Percentiles rank a stretch among this genome's conserved stretches.
These are phyloP conservation scores for Candida sp. DNA, from an alignment of 1,139 yeast species.

Conservation along the genomic window DNA sequence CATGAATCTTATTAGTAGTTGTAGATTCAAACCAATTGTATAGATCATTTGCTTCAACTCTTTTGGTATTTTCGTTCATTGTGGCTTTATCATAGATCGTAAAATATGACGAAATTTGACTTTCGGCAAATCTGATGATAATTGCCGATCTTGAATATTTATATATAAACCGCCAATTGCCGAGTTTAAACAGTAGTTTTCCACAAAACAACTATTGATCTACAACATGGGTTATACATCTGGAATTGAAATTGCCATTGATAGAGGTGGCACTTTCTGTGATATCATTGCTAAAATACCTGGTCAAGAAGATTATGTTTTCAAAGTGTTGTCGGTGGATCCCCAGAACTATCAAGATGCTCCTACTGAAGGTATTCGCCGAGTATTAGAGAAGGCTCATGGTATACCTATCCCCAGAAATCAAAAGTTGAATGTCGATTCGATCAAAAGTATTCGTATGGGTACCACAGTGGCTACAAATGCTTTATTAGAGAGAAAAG, in stretches of 20 bases:
- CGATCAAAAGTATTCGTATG: conserved; percentile 32
- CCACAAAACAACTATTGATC: too few relatives aligned
- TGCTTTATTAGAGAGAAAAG: conserved; percentile 46
- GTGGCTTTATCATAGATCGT: too few relatives aligned
- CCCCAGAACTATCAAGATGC: conserved; percentile 87
- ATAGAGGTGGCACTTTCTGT: conserved; percentile 87
- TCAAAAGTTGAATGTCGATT: conserved; percentile 25
- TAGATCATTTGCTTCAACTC: too few relatives aligned
- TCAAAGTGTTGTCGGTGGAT: conserved; percentile 80
- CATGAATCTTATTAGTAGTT: too few relatives aligned
- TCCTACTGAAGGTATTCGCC: conserved; percentile 85
- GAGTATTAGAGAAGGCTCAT: conserved; percentile 62
- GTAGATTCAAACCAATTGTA: too few relatives aligned
- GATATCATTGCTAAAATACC: conserved; percentile 64
- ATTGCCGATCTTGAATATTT: too few relatives aligned
- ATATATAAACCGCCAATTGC: too few relatives aligned
- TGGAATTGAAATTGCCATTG: conserved; percentile 32
- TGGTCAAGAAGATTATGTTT: conserved; percentile 32
- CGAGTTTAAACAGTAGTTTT: too few relatives aligned
- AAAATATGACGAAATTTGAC: too few relatives aligned
- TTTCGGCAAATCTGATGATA: too few relatives aligned
- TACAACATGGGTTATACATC: background rate
- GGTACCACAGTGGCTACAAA: conserved; percentile 42
- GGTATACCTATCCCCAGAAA: conserved; percentile 45
- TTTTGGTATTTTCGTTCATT: too few relatives aligned